phyloP scores from a whole-genome alignment of 805 yeast species.

The Starmerella apicola region DNA sequence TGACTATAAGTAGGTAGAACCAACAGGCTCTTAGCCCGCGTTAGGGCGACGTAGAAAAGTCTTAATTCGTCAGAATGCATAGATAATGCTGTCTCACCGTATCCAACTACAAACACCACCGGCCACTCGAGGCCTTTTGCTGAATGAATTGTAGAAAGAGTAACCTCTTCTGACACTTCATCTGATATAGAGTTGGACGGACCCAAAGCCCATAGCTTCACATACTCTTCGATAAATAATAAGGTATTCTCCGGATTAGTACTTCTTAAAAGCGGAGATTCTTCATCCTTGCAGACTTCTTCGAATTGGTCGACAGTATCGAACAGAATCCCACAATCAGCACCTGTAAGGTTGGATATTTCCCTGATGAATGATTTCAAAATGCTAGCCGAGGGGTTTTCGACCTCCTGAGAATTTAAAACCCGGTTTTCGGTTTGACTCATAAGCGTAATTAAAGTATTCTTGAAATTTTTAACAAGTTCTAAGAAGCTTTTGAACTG shows the following conservation, averaged over 20 bases:
- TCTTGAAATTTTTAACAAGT: background rate
- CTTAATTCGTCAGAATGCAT: slow-evolving; percentile 64
- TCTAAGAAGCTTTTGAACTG: background rate
- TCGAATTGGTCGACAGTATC: background rate
- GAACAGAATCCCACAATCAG: background rate
- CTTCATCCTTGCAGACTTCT: slow-evolving; percentile 1
- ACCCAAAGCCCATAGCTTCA: slow-evolving; percentile 18
- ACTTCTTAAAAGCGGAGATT: background rate
- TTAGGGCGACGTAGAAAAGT: slow-evolving; percentile 76
- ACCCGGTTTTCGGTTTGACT: background rate
- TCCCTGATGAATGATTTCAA: background rate
- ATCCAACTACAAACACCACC: slow-evolving; percentile 67
- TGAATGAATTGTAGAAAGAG: slow-evolving; percentile 76
- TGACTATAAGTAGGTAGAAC: slow-evolving; percentile 26
- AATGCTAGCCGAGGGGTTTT: background rate
- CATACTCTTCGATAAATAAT: slow-evolving; percentile 11
- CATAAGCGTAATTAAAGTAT: background rate
- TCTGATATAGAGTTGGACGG: slow-evolving; percentile 6
- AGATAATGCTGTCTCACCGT: slow-evolving; percentile 11
- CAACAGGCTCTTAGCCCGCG: slow-evolving; percentile 58
- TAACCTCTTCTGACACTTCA: slow-evolving; percentile 24
- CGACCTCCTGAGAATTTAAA: background rate
- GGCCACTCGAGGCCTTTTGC: slow-evolving; percentile 97
- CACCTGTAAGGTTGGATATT: background rate
- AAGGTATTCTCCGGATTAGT: background rate